Evolutionary conservation across 345 rosid species (phyloP).

Genomic region (Carallia pectinifolia): DNA sequence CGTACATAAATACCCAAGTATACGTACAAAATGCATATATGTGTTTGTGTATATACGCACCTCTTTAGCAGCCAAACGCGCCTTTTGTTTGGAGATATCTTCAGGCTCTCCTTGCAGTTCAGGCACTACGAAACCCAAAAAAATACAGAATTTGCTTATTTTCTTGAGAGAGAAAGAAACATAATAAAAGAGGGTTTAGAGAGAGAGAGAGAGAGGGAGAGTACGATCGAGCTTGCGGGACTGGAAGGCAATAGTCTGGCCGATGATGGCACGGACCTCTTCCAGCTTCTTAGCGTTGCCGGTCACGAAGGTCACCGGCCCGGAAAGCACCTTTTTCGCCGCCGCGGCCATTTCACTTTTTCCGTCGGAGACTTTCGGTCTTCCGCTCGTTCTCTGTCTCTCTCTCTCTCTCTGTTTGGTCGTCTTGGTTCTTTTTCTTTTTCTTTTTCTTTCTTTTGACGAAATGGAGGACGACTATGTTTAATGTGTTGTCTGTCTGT

Average conservation of each 20-base stretch:
- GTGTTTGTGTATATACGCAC: slow-evolving; percentile 9
- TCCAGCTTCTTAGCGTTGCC: slow-evolving; percentile 97
- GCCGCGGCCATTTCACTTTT: slow-evolving; percentile 31
- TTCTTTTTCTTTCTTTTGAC: too few relatives aligned
- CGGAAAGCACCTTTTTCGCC: slow-evolving; percentile 34
- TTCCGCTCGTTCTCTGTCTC: too few relatives aligned
- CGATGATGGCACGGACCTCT: slow-evolving; percentile 85
- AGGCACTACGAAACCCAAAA: slow-evolving; percentile 49
- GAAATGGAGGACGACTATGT: too few relatives aligned
- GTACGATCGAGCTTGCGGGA: slow-evolving; percentile 84
- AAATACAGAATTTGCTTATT: background rate
- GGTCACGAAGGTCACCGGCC: slow-evolving; percentile 92
- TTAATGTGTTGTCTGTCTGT: too few relatives aligned
- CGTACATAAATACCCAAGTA: background rate
- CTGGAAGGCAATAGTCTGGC: slow-evolving; percentile 72
- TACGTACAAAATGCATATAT: background rate
- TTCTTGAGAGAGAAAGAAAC: background rate
- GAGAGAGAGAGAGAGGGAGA: slow-evolving; percentile 1
- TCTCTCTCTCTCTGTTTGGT: too few relatives aligned
- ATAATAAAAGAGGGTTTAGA: background rate
- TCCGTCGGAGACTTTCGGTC: too few relatives aligned
- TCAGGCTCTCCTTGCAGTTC: slow-evolving; percentile 96
- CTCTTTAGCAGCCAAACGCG: slow-evolving; percentile 85
- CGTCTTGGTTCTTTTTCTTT: too few relatives aligned
- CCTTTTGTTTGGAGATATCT: slow-evolving; percentile 83